Evolutionary conservation across 129 eudicot genomes (phyloP), one percentile per base, ranked within the genome.

Genomic region (Saussurea involucrata): DNA sequence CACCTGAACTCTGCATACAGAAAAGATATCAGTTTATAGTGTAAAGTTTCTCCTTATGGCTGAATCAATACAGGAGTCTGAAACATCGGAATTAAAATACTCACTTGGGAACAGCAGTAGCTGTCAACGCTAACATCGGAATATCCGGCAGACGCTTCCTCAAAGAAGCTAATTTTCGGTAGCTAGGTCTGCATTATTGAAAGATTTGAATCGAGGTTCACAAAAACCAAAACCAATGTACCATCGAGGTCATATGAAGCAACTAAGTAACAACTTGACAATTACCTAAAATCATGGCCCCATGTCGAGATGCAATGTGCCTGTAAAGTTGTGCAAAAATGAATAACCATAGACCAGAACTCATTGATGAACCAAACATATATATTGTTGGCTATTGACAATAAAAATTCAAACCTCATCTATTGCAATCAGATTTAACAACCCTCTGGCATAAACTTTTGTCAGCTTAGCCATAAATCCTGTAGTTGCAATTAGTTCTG

Each of bases 51-150:
- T 69, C 37, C 34, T 6, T 69, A 24, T 78, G 57, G 53, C 46
- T 13, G 15, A 71, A 71, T 6, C 8, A 24, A 24, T 71, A 22
- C 55, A 31, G 4, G 2, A 46, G 63, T 44, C 22, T 15, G 12
- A 12, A 44, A 24, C 22, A 10, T 20, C 27, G n/a, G n/a, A n/a
- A n/a, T n/a, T n/a, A n/a, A n/a, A 64, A 46, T 24, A 81, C 96
- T 95, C 86, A 95, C 99, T 88, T 95, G 63, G 99, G 97, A 83
- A 81, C 99, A 82, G 99, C 97, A 53, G 99, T 95, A 83, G 99
- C 99, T 71, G 97, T 95, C 89, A 95, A 80, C 72, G 97, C 99
- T 84, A 95, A 77, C 72, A 95, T 81, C 64, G 99, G 99, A 55
- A 92, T 40, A 40, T 77, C 75, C 18, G 97, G 96, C 42, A 95